These are phyloP conservation scores for Wickerhamomyces canadensis DNA, from an alignment of 805 yeast species.

Conservation along the genomic window DNA sequence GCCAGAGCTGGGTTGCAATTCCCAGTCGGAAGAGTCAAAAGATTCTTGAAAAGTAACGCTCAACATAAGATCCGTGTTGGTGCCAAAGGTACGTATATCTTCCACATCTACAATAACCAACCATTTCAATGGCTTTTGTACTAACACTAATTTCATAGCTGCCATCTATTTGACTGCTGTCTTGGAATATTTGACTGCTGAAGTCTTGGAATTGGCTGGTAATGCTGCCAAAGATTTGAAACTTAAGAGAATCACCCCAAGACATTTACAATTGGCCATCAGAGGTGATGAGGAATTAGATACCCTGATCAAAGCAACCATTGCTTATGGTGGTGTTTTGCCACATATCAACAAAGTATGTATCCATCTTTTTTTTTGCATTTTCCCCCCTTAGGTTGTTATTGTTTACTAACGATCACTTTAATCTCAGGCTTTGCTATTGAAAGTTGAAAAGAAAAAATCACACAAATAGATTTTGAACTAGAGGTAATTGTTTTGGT, in stretches of 20 bases:
- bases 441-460: conserved; percentile 24
- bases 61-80: conserved; percentile 84
- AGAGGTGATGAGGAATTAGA: conserved; percentile 98
- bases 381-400: not conserved
- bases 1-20: conserved; percentile 94
- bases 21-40: conserved; percentile 98
- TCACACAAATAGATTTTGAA: conserved; percentile 6
- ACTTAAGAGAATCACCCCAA: conserved; percentile 95
- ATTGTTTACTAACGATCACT: conserved; percentile 11
- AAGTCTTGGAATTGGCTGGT: conserved; percentile 95
- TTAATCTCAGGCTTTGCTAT: conserved; percentile 16
- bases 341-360: conserved; percentile 41
- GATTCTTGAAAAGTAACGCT: conserved; percentile 88
- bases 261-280: conserved; percentile 93
- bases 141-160: conserved; percentile 32
- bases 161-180: conserved; percentile 96
- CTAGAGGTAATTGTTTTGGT: not conserved
- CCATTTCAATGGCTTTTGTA: not conserved
- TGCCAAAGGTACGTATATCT: conserved; percentile 39
- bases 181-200: conserved; percentile 92
- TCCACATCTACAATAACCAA: not conserved
- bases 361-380: not conserved
- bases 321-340: conserved; percentile 97
- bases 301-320: conserved; percentile 88
- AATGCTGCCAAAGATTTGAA: conserved; percentile 95